These are phyloP conservation scores for Neoboletus subvelutipes DNA, from an alignment of 768 basidiomycete species.

Conservation along the genomic window DNA sequence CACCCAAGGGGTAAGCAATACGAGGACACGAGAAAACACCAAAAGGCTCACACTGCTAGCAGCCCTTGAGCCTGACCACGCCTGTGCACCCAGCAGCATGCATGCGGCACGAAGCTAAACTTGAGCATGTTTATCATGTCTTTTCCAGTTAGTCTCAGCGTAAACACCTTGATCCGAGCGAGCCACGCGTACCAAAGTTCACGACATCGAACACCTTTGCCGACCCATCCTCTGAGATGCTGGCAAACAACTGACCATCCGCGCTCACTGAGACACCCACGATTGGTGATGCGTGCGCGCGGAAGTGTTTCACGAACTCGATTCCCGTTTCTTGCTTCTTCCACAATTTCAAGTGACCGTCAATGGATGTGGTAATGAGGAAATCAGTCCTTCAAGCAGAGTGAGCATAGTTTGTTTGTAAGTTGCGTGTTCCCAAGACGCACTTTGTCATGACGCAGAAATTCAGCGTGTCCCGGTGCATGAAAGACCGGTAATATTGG, in stretches of 20 bases:
- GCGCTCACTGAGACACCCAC: slow-evolving; percentile 81
- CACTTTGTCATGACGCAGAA: slow-evolving; percentile 88
- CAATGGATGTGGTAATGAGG: slow-evolving; percentile 89
- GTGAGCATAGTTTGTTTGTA: slow-evolving; percentile 4
- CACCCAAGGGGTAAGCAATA: slow-evolving; percentile 18
- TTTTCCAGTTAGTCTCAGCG: slow-evolving; percentile 29
- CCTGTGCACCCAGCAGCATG: slow-evolving; percentile 94
- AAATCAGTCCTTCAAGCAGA: slow-evolving; percentile 75
- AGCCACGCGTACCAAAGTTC: slow-evolving; percentile 80
- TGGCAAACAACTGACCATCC: slow-evolving; percentile 91
- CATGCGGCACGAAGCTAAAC: slow-evolving; percentile 78
- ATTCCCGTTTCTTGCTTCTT: slow-evolving; percentile 96
- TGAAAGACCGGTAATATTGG: slow-evolving; percentile 96
- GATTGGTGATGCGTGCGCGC: slow-evolving; percentile 83
- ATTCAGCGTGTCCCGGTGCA: slow-evolving; percentile 93
- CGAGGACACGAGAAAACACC: slow-evolving; percentile 18
- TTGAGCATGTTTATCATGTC: slow-evolving; percentile 99
- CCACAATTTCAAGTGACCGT: slow-evolving; percentile 98
- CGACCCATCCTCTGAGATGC: slow-evolving; percentile 85
- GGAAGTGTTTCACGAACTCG: slow-evolving; percentile 98
- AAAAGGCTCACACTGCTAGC: slow-evolving; percentile 73
- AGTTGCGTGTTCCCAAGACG: slow-evolving; percentile 20
- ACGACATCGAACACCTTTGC: slow-evolving; percentile 97
- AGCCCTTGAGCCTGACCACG: slow-evolving; percentile 85
- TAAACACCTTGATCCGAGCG: not conserved